Conservation (phyloP, 2,329 filamentous ascomycete genomes). For the Sclerotinia borealis region DNA sequence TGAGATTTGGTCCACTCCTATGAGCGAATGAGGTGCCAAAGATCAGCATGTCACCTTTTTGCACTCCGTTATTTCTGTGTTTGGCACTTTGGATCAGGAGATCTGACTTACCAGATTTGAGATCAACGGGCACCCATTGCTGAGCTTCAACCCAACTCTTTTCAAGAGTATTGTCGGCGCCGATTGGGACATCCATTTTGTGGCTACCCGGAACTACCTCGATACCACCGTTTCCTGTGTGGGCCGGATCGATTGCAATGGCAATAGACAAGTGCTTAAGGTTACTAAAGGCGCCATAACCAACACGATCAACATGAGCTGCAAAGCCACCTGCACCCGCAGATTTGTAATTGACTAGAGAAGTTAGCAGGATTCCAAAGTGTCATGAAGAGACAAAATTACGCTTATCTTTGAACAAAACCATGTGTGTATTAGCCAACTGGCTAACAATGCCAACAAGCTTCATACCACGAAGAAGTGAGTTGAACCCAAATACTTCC, state of each 20-base stretch:
- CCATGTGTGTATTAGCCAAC: slow-evolving; percentile 26
- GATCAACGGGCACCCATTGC: slow-evolving; percentile 31
- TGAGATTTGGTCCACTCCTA: slow-evolving; percentile 30
- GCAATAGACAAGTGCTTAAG: slow-evolving; percentile 35
- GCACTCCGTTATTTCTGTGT: background rate
- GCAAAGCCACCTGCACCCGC: slow-evolving; percentile 34
- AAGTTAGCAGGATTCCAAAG: background rate
- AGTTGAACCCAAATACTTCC: background rate
- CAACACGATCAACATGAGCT: slow-evolving; percentile 33
- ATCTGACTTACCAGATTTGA: slow-evolving; percentile 29
- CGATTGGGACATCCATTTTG: slow-evolving; percentile 32
- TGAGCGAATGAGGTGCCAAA: slow-evolving; percentile 35
- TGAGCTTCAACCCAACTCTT: slow-evolving; percentile 30
- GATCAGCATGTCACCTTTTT: slow-evolving; percentile 31
- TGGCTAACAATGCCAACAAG: slow-evolving; percentile 15
- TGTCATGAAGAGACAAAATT: slow-evolving; percentile 15
- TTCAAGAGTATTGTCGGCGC: slow-evolving; percentile 30
- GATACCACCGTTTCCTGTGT: slow-evolving; percentile 32
- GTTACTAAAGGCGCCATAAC: slow-evolving; percentile 34
- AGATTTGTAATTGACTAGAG: slow-evolving; percentile 33
- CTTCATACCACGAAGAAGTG: background rate
- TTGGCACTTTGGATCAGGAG: background rate
- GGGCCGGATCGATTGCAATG: slow-evolving; percentile 33
- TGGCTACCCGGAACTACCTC: slow-evolving; percentile 34
- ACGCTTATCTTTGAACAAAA: slow-evolving; percentile 27